A percentile compares a stretch with the other conserved stretches of the same genome.
These are phyloP conservation scores for Epichloe scottii DNA, from an alignment of 2,329 filamentous ascomycete species.

Conservation along the genomic window DNA sequence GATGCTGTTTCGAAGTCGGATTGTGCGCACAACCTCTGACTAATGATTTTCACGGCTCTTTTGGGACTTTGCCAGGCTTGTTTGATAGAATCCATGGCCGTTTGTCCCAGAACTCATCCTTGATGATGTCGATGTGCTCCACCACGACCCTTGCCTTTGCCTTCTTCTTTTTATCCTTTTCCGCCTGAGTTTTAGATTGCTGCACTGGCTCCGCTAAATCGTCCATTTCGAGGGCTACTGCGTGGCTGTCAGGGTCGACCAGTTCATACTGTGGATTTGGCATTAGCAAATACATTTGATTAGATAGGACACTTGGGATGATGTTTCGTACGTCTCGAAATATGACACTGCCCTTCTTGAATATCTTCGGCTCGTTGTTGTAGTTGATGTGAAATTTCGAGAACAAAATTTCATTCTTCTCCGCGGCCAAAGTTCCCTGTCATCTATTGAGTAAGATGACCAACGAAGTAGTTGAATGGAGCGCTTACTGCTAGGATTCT, in stretches of 20 bases:
- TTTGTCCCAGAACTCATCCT: slow-evolving; percentile 83
- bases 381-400: slow-evolving; percentile 87
- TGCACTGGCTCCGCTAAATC: slow-evolving; percentile 37
- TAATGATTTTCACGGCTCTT: slow-evolving; percentile 29
- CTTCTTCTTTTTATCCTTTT: slow-evolving; percentile 71
- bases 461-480: neutral
- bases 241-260: slow-evolving; percentile 43
- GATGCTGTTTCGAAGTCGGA: neutral
- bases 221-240: slow-evolving; percentile 33
- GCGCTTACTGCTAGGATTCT: slow-evolving; percentile 53
- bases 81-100: slow-evolving; percentile 75
- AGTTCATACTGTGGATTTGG: slow-evolving; percentile 52
- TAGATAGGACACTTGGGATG: neutral
- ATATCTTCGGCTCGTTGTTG: slow-evolving; percentile 89
- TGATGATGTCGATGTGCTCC: slow-evolving; percentile 87
- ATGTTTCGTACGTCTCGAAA: slow-evolving; percentile 56
- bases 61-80: slow-evolving; percentile 58
- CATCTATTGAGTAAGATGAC: slow-evolving; percentile 10
- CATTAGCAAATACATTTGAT: neutral
- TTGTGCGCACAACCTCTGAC: neutral
- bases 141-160: slow-evolving; percentile 70
- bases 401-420: slow-evolving; percentile 96
- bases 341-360: slow-evolving; percentile 83
- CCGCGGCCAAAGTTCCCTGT: slow-evolving; percentile 67
- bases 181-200: slow-evolving; percentile 65